phyloP scores from a whole-genome alignment of 805 yeast species.

The Pichia heedii region DNA sequence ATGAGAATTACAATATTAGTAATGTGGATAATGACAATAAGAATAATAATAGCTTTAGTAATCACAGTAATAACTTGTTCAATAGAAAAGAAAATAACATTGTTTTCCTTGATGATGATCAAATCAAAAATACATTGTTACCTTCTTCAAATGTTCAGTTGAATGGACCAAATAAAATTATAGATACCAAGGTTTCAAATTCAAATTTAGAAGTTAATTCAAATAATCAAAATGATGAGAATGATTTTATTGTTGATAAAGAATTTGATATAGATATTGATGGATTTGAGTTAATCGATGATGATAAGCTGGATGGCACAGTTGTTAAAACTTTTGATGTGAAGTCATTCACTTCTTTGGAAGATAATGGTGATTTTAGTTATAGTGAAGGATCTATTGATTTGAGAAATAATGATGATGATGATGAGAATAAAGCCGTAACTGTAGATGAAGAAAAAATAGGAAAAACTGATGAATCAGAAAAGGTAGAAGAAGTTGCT shows the following conservation, averaged over 20 bases:
- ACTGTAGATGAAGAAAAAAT: background rate
- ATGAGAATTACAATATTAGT: too few species aligned
- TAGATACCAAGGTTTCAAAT: too few species aligned
- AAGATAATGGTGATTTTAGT: constrained; percentile 4
- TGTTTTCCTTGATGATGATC: background rate
- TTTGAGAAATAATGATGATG: background rate
- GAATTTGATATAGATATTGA: constrained; percentile 1
- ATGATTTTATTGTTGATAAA: background rate
- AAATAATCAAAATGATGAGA: background rate
- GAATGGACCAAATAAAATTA: background rate
- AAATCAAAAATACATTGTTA: background rate
- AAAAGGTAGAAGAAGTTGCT: too few species aligned
- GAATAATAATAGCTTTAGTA: too few species aligned
- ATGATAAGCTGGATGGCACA: background rate
- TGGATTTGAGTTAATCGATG: background rate
- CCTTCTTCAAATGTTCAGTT: too few species aligned
- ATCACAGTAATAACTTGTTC: too few species aligned
- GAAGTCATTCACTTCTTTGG: constrained; percentile 7
- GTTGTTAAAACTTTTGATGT: constrained; percentile 7
- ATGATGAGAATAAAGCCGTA: background rate
- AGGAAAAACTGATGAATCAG: background rate
- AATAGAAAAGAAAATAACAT: too few species aligned
- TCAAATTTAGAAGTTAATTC: too few species aligned
- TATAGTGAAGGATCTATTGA: constrained; percentile 12
- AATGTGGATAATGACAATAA: too few species aligned